Evolutionary conservation across 2,329 filamentous ascomycete species (phyloP).

Genomic region (Conoideocrella luteorostrata): DNA sequence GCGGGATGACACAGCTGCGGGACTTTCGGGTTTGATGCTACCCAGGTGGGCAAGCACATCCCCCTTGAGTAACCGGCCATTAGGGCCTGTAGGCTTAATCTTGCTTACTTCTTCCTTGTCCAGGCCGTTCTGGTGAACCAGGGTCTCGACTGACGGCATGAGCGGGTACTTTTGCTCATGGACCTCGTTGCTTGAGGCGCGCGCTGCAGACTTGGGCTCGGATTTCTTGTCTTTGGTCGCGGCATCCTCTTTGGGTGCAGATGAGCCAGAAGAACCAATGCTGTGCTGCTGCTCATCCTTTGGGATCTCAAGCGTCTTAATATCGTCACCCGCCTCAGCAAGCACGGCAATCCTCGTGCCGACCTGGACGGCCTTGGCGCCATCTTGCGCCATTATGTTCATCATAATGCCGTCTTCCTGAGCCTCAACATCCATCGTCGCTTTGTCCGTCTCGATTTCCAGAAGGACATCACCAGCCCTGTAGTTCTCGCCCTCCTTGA

Average conservation of each 20-base stretch:
- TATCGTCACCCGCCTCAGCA: constrained; percentile 75
- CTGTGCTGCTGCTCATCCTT: constrained; percentile 51
- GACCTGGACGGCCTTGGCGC: constrained; percentile 70
- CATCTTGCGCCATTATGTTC: constrained; percentile 71
- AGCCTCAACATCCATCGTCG: constrained; percentile 89
- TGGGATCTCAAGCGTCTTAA: constrained; percentile 67
- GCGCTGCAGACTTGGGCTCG: constrained; percentile 48
- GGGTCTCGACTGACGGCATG: constrained; percentile 74
- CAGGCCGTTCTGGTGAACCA: constrained; percentile 74
- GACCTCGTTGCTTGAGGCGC: constrained; percentile 38
- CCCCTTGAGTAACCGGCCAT: constrained; percentile 85
- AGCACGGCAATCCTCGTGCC: constrained; percentile 76
- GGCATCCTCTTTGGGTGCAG: constrained; percentile 17
- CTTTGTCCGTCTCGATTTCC: constrained; percentile 92
- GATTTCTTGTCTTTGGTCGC: constrained; percentile 6
- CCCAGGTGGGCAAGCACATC: constrained; percentile 90
- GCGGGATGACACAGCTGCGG: constrained; percentile 61
- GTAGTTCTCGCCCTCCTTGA: constrained; percentile 82
- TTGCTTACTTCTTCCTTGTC: constrained; percentile 68
- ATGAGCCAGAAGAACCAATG: neutral
- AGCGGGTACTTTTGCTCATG: constrained; percentile 65
- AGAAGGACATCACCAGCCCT: constrained; percentile 78
- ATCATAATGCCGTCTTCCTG: constrained; percentile 83
- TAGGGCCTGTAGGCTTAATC: constrained; percentile 82
- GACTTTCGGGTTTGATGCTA: constrained; percentile 64